phyloP scores from a whole-genome alignment of 768 basidiomycete species.

The Rhizopogon vesiculosus region DNA sequence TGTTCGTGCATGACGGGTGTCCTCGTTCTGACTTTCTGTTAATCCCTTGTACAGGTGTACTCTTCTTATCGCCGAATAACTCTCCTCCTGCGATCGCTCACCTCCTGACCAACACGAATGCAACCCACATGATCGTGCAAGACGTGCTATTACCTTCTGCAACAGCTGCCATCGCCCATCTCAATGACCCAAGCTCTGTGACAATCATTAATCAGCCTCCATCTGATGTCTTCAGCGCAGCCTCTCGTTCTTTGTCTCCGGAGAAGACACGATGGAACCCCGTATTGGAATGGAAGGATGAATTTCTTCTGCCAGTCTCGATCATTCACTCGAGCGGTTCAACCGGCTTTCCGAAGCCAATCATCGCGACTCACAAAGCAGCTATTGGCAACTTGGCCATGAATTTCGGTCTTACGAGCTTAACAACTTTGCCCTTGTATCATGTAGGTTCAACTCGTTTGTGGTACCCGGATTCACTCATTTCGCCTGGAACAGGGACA shows the following conservation, averaged over 20 bases:
- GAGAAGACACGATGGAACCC: conserved; percentile 19
- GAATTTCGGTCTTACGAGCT: conserved; percentile 19
- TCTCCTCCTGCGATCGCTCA: conserved; percentile 42
- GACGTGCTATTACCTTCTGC: conserved; percentile 11
- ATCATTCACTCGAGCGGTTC: conserved; percentile 25
- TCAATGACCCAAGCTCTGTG: conserved; percentile 17
- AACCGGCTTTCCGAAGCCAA: conserved; percentile 47
- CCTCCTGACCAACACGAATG: conserved; percentile 27
- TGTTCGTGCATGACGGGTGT: conserved; percentile 12
- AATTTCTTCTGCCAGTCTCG: conserved; percentile 15
- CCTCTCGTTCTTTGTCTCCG: conserved; percentile 11
- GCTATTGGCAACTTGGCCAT: conserved; percentile 30
- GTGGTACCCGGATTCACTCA: neutral
- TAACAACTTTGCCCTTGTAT: conserved; percentile 27
- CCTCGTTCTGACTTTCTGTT: neutral
- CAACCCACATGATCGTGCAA: conserved; percentile 19
- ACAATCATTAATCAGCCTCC: conserved; percentile 19
- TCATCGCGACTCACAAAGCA: conserved; percentile 31
- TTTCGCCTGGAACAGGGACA: conserved; percentile 9
- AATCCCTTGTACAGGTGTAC: conserved; percentile 13
- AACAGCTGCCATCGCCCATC: conserved; percentile 9
- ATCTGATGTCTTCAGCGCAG: conserved; percentile 10
- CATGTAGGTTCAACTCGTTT: conserved; percentile 16
- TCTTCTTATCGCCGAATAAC: conserved; percentile 40
- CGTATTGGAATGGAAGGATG: conserved; percentile 15